Evolutionary conservation across 2,329 filamentous ascomycete genomes (phyloP).

Genomic region (Parastagonospora avenae): DNA sequence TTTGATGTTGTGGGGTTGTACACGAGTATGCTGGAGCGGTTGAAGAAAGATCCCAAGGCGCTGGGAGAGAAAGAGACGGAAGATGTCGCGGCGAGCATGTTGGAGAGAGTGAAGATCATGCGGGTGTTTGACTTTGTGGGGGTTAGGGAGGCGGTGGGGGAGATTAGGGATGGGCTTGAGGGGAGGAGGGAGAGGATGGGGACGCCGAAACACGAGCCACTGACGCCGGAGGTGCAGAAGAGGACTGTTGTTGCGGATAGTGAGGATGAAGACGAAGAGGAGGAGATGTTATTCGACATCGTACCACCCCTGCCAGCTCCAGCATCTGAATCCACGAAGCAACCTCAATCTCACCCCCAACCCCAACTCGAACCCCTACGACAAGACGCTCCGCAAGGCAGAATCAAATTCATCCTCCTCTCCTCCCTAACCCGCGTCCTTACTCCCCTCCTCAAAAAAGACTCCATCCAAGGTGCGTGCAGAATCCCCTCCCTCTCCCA

Average conservation of each 20-base stretch:
- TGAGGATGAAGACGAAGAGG: constrained; percentile 47
- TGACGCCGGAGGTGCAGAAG: constrained; percentile 2
- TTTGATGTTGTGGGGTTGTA: constrained; percentile 53
- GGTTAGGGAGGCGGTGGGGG: constrained; percentile 52
- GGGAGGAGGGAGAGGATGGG: constrained; percentile 22
- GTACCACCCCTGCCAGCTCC: not conserved
- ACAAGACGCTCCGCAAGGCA: not conserved
- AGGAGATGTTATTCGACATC: constrained; percentile 48
- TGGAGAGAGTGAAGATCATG: constrained; percentile 56
- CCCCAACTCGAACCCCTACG: not conserved
- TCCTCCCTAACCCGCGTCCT: constrained; percentile 49
- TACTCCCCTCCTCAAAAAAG: constrained; percentile 44
- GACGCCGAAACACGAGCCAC: constrained; percentile 4
- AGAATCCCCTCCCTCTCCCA: constrained; percentile 15
- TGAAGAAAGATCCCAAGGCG: constrained; percentile 13
- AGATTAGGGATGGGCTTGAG: constrained; percentile 49
- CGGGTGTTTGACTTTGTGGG: constrained; percentile 58
- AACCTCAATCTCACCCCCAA: not conserved
- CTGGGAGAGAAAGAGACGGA: constrained; percentile 12
- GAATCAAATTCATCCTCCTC: constrained; percentile 43
- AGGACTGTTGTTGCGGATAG: constrained; percentile 41
- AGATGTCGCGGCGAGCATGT: constrained; percentile 40
- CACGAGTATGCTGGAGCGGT: constrained; percentile 27
- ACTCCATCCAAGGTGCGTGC: constrained; percentile 42
- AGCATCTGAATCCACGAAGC: not conserved